These are phyloP conservation scores for Candida insectorum DNA, from an alignment of 805 yeast species.

Conservation along the genomic window DNA sequence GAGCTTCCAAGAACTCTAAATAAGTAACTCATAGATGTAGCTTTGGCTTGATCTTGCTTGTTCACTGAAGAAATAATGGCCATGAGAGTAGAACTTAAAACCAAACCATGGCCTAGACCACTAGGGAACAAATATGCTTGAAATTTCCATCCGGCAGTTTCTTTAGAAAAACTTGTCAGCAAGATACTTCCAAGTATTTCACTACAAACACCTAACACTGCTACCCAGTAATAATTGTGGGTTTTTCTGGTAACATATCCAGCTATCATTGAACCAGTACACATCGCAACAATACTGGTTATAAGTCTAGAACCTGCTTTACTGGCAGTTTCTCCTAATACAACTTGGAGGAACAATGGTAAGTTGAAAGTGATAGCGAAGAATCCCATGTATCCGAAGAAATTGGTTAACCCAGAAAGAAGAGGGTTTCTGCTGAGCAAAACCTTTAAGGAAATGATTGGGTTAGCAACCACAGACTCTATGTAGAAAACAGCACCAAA, in stretches of 20 bases:
- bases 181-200: too few relatives aligned
- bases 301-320: slow-evolving; percentile 2
- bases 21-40: too few relatives aligned
- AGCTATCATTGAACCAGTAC: slow-evolving; percentile 2
- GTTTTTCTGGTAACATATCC: slow-evolving; percentile 1
- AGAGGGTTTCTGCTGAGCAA: slow-evolving; percentile 4
- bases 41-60: too few relatives aligned
- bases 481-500: neutral
- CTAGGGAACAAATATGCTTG: too few relatives aligned
- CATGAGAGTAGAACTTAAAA: too few relatives aligned
- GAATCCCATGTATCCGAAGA: slow-evolving; percentile 5
- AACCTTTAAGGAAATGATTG: slow-evolving; percentile 4
- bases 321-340: slow-evolving; percentile 2
- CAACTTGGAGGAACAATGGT: slow-evolving; percentile 5
- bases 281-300: slow-evolving; percentile 3
- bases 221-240: too few relatives aligned
- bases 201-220: too few relatives aligned
- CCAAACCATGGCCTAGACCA: too few relatives aligned
- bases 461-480: slow-evolving; percentile 1
- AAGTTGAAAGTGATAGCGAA: slow-evolving; percentile 3
- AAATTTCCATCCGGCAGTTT: too few relatives aligned
- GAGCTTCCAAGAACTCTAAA: too few relatives aligned
- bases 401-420: slow-evolving; percentile 3
- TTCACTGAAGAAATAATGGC: too few relatives aligned
- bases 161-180: too few relatives aligned